Conservation (phyloP, 2,329 filamentous ascomycete species). For the Fusarium circinatum region DNA sequence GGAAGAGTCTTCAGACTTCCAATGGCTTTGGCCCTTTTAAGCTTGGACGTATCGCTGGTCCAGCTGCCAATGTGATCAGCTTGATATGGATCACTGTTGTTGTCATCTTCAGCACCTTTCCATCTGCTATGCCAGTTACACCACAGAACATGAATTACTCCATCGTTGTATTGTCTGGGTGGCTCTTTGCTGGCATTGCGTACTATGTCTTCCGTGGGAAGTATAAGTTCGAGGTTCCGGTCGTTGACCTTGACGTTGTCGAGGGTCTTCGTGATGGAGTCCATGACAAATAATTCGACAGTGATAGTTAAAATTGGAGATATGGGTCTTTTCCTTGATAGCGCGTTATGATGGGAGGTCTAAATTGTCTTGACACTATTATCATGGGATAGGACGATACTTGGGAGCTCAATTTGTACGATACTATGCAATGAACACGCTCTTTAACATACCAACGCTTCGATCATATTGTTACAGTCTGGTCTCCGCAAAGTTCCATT, state of each 20-base stretch:
- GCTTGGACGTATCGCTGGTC: slow-evolving; percentile 49
- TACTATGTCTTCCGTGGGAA: slow-evolving; percentile 47
- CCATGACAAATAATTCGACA: background rate
- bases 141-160: slow-evolving; percentile 59
- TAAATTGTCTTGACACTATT: background rate
- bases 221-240: slow-evolving; percentile 41
- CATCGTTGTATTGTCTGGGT: slow-evolving; percentile 54
- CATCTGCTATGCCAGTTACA: slow-evolving; percentile 52
- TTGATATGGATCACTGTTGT: slow-evolving; percentile 56
- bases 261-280: background rate
- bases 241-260: background rate
- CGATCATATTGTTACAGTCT: background rate
- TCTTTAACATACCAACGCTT: background rate
- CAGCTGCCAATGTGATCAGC: slow-evolving; percentile 52
- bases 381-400: too few species aligned
- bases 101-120: slow-evolving; percentile 59
- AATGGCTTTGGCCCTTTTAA: slow-evolving; percentile 41
- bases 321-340: accelerated
- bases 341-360: too few species aligned
- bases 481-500: background rate
- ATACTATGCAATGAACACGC: background rate
- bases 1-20: slow-evolving; percentile 40
- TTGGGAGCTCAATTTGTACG: background rate
- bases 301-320: background rate
- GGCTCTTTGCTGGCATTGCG: slow-evolving; percentile 48